Base-by-base conservation (phyloP, 2,329 filamentous ascomycete genomes). In the Trichophyton verrucosum region DNA sequence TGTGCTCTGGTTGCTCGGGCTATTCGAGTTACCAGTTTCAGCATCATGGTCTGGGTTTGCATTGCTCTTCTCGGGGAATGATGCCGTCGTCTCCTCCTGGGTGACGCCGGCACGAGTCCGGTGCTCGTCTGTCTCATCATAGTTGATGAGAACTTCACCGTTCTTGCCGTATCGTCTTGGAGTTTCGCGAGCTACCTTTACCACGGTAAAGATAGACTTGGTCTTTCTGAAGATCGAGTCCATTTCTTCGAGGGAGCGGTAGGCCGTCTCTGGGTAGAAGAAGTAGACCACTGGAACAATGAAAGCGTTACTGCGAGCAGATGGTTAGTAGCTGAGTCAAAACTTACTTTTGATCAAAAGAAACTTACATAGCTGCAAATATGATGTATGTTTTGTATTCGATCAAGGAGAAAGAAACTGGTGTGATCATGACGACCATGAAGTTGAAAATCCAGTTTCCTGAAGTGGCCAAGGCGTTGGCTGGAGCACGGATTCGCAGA, bases 351-450 rank as follows among this genome's bases (percentile, higher is more conserved):
- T 13, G 2, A 38, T 38, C 9, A 4, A 3, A 13, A 1, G 33
- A 36, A 38, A 58, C 76, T 68, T 70, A 77, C 74, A 77, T 82
- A 42, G 80, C 79, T 27, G 79, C 80, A 63, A 82, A 81, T 64
- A 81, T 80, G 57, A 82, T 77, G 67, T 83, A 84, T 2, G 81
- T 83, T 63, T 77, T 71, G 66, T 81, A 83, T 0, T 73, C 71
- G 61, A 84, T 83, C 61, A 76, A 81, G 7, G 74, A 71, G 64
- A 86, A 82, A 3, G 83, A 81, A 5, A 82, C 78, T 0, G 83
- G 84, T 0, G 83, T 85, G 58, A 86, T 81, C 80, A 86, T 84
- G 57, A 87, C 84, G 24, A 87, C 82, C 68, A 86, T 75, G 71
- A 86, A 86, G 71, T 84, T 83, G 71, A 80, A 81, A 15, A 81